Percentiles rank a stretch among this genome's conserved stretches.
Conservation (phyloP, 2,329 filamentous ascomycete genomes). For the Ilyonectria mors-panacis region DNA sequence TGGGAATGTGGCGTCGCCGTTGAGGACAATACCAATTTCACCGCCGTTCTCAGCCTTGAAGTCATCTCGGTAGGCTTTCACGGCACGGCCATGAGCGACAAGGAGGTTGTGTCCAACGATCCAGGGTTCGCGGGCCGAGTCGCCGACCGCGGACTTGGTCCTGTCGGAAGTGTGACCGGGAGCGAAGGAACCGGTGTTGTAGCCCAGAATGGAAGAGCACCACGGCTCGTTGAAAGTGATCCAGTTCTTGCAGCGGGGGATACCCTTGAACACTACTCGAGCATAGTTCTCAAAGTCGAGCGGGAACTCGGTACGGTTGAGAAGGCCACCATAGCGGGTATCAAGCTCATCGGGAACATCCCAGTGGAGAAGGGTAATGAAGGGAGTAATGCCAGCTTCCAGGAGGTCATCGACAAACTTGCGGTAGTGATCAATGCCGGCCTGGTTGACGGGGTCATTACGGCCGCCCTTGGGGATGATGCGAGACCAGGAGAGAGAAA, state of each 20-base stretch:
- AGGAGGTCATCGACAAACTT: slow-evolving; percentile 84
- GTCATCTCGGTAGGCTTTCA: slow-evolving; percentile 86
- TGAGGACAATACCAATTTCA: slow-evolving; percentile 89
- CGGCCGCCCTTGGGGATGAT: slow-evolving; percentile 90
- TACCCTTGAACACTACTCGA: slow-evolving; percentile 79
- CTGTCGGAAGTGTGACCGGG: slow-evolving; percentile 87
- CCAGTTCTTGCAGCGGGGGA: slow-evolving; percentile 88
- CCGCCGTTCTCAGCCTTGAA: slow-evolving; percentile 82
- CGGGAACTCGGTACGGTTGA: slow-evolving; percentile 87
- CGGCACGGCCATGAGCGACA: slow-evolving; percentile 83
- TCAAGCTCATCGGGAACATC: slow-evolving; percentile 85
- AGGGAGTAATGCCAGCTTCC: slow-evolving; percentile 82
- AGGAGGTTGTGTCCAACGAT: slow-evolving; percentile 85
- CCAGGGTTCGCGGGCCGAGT: slow-evolving; percentile 85
- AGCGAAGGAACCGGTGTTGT: slow-evolving; percentile 83
- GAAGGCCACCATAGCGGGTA: slow-evolving; percentile 84
- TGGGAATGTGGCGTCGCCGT: slow-evolving; percentile 86
- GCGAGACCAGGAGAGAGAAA: slow-evolving; percentile 88
- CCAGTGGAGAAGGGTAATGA: slow-evolving; percentile 91
- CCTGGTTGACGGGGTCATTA: slow-evolving; percentile 84
- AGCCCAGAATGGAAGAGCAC: slow-evolving; percentile 86
- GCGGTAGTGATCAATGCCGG: slow-evolving; percentile 83
- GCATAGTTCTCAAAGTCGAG: slow-evolving; percentile 87
- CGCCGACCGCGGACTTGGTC: slow-evolving; percentile 77
- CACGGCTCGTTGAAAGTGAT: slow-evolving; percentile 94